phyloP scores from a whole-genome alignment of 2,329 filamentous ascomycete species.

The Penicillium brevicompactum region DNA sequence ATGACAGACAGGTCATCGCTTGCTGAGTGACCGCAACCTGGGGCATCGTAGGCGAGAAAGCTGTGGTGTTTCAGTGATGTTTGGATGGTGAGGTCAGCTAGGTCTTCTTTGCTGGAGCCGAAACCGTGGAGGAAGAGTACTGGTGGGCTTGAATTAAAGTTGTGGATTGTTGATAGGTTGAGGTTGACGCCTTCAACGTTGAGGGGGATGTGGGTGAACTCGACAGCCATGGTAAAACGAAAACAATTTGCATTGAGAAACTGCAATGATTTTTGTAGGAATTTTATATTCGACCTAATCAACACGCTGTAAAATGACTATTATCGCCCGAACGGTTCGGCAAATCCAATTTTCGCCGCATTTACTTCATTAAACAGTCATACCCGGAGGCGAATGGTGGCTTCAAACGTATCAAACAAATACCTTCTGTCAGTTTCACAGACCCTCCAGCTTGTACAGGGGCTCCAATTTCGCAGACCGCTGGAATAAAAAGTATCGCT shows the following conservation, averaged over 20 bases:
- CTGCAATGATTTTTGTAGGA: background rate
- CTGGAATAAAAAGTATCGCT: conserved; percentile 44
- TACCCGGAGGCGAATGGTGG: background rate
- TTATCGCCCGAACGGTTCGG: background rate
- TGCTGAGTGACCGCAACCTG: conserved; percentile 24
- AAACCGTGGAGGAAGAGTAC: conserved; percentile 31
- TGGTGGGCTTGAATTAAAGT: conserved; percentile 16
- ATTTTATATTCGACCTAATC: background rate
- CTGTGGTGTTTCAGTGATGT: conserved; percentile 17
- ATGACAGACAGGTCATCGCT: conserved; percentile 20
- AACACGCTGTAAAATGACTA: background rate
- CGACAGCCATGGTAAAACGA: conserved; percentile 10
- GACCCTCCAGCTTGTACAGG: conserved; percentile 36
- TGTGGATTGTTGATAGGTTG: conserved; percentile 23
- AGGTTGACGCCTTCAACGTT: conserved; percentile 23
- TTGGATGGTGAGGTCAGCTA: conserved; percentile 20
- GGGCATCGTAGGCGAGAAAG: conserved; percentile 27
- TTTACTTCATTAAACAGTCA: conserved; percentile 1
- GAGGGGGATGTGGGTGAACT: conserved; percentile 14
- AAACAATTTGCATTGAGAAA: too few species aligned
- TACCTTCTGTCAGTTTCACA: background rate
- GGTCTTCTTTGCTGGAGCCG: conserved; percentile 30
- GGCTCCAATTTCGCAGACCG: conserved; percentile 35
- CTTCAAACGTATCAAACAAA: background rate
- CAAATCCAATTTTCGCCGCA: conserved; percentile 8